Evolutionary conservation across 2,329 filamentous ascomycete genomes (phyloP).

Genomic region (Fusarium hostae): DNA sequence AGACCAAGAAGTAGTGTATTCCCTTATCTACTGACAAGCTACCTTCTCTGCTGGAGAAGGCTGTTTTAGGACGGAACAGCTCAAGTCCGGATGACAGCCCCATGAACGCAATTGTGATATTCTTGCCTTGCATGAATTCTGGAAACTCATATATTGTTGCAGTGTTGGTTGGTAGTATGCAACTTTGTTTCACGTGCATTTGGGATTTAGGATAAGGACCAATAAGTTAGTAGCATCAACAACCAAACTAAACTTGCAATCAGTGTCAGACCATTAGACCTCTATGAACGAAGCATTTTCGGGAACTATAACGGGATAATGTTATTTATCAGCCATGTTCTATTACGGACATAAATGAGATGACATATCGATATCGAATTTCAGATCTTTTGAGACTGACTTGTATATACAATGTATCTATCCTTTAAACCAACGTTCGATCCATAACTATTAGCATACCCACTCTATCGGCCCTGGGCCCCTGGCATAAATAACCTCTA

Average conservation of each 20-base stretch:
- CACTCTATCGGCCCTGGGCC: background rate
- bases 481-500: too few relatives aligned
- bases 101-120: background rate
- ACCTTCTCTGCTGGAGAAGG: background rate
- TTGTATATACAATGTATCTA: background rate
- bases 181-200: too few relatives aligned
- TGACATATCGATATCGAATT: rapidly evolving
- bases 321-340: too few relatives aligned
- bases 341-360: background rate
- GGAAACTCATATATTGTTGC: background rate
- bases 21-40: background rate
- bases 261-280: too few relatives aligned
- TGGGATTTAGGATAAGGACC: too few relatives aligned
- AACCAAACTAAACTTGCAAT: too few relatives aligned
- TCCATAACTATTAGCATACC: background rate
- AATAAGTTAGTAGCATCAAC: too few relatives aligned
- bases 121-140: background rate
- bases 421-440: background rate
- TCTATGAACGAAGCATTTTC: too few relatives aligned
- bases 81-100: too few relatives aligned
- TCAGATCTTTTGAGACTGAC: background rate
- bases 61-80: too few relatives aligned
- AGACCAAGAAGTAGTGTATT: background rate
- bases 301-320: too few relatives aligned
- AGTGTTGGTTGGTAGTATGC: too few relatives aligned